Conservation (phyloP, 2,329 filamentous ascomycete species). For the Sclerotinia trifoliorum region DNA sequence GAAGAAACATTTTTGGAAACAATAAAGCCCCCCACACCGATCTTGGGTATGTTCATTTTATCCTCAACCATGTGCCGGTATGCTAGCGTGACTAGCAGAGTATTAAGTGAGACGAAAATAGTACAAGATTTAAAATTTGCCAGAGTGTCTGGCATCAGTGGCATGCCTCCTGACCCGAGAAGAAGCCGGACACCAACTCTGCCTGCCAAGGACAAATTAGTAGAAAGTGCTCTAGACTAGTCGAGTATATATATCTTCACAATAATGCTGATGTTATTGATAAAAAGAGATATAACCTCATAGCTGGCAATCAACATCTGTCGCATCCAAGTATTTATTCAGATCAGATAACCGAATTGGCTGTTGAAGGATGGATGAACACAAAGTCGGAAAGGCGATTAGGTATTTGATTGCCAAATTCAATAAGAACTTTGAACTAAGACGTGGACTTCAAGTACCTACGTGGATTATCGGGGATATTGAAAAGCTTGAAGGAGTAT, state of each 20-base stretch:
- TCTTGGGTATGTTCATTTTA: not conserved
- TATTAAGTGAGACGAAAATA: constrained; percentile 3
- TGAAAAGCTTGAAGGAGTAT: no score
- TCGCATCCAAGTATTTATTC: not conserved
- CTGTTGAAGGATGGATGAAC: no score
- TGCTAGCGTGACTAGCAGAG: not conserved
- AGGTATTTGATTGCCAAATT: no score
- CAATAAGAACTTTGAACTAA: no score
- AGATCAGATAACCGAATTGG: not conserved
- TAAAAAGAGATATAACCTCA: not conserved
- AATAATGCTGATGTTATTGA: not conserved
- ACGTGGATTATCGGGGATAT: no score
- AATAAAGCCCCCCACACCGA: not conserved
- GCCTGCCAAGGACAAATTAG: not conserved
- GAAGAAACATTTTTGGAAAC: constrained; percentile 4
- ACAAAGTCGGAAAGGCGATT: no score
- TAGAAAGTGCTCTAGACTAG: not conserved
- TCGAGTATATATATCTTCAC: not conserved
- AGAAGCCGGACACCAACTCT: not conserved
- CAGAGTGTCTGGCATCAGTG: not conserved
- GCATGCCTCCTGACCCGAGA: not conserved
- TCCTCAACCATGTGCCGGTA: not conserved
- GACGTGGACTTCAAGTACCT: no score
- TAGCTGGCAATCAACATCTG: not conserved
- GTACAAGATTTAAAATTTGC: not conserved